Evolutionary conservation across 805 yeast genomes (phyloP).

Genomic region (Maudiozyma serrabonitensis): DNA sequence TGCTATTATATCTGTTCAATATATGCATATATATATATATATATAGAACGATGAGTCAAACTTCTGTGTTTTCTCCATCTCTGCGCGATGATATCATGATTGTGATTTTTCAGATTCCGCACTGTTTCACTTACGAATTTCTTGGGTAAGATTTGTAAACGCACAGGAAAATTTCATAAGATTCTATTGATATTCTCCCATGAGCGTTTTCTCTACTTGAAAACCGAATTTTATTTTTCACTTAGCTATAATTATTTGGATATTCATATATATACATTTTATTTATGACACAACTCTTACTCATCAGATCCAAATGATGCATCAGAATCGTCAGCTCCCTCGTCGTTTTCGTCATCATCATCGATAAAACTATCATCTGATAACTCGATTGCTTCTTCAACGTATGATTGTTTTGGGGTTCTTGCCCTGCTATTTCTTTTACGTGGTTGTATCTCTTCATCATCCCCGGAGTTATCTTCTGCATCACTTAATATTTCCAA

Average conservation of each 20-base stretch:
- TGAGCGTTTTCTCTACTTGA: no score
- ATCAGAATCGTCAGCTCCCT: constrained; percentile 11
- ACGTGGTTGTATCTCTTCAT: constrained; percentile 10
- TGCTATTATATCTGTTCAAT: no score
- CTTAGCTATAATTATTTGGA: neutral
- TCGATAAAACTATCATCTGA: constrained; percentile 24
- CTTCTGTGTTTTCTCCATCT: neutral
- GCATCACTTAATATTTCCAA: constrained; percentile 8
- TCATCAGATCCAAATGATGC: constrained; percentile 17
- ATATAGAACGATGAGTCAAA: neutral
- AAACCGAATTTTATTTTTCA: neutral
- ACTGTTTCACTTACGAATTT: no score
- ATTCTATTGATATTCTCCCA: no score
- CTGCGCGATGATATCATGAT: neutral
- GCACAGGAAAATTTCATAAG: no score
- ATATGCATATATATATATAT: neutral
- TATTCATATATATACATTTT: neutral
- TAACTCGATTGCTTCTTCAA: constrained; percentile 12
- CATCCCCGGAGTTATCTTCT: constrained; percentile 11
- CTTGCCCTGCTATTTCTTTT: constrained; percentile 16
- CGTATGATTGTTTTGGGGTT: constrained; percentile 10
- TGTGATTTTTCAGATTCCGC: no score
- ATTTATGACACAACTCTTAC: neutral
- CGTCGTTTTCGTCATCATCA: constrained; percentile 13
- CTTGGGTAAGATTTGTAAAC: no score